A percentile compares a stretch with the other conserved stretches of the same genome.
phyloP scores from a whole-genome alignment of 352 stramenopile genomes.

The Phytophthora crassamura region DNA sequence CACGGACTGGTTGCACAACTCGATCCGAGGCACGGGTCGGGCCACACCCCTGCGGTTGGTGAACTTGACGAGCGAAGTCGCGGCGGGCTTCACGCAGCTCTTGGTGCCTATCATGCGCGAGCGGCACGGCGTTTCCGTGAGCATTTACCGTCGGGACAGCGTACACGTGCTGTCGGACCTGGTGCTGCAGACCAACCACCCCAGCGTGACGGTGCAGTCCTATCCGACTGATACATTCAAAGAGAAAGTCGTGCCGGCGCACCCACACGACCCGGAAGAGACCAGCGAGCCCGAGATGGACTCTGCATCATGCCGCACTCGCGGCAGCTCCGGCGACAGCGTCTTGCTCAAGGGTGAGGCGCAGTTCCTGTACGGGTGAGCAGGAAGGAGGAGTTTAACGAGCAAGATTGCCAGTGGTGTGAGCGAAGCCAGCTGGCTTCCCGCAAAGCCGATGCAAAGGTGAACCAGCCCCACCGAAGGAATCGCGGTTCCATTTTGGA shows the following conservation, averaged over 20 bases:
- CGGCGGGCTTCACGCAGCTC: slow-evolving; percentile 68
- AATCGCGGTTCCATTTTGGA: slow-evolving; percentile 26
- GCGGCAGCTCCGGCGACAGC: slow-evolving; percentile 34
- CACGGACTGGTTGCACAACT: slow-evolving; percentile 71
- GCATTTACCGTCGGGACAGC: slow-evolving; percentile 64
- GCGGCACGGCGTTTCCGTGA: slow-evolving; percentile 65
- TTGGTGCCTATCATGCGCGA: slow-evolving; percentile 76
- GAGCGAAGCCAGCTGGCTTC: neutral
- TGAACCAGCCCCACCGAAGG: neutral
- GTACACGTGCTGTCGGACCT: slow-evolving; percentile 69
- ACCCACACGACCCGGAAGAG: slow-evolving; percentile 18
- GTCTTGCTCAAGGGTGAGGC: slow-evolving; percentile 54
- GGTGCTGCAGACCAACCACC: slow-evolving; percentile 60
- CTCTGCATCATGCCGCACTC: slow-evolving; percentile 14
- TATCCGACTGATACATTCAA: slow-evolving; percentile 32
- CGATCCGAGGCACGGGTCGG: slow-evolving; percentile 57
- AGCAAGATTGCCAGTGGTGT: slow-evolving; percentile 1
- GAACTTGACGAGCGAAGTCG: slow-evolving; percentile 58
- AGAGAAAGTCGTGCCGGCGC: slow-evolving; percentile 11
- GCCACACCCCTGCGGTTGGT: slow-evolving; percentile 49
- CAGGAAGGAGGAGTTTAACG: neutral
- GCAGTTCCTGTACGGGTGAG: slow-evolving; percentile 59
- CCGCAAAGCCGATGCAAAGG: slow-evolving; percentile 4
- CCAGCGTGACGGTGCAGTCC: slow-evolving; percentile 35
- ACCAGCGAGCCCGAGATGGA: slow-evolving; percentile 24